These are phyloP conservation scores for Mucor lusitanicus DNA, from an alignment of 371 early-diverging fungal species.

Conservation along the genomic window DNA sequence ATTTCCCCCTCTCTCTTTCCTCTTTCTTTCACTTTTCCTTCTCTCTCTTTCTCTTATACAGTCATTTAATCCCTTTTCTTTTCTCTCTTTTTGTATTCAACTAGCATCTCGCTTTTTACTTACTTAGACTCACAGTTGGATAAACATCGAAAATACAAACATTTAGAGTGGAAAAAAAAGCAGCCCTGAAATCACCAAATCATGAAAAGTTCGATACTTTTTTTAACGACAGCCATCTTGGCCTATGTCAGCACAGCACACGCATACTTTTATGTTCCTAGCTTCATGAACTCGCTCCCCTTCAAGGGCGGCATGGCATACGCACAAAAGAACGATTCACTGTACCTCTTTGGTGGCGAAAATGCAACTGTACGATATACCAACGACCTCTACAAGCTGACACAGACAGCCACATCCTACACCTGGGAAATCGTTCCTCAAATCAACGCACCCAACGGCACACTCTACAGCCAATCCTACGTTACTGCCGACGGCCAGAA, in stretches of 20 bases:
- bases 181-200: neutral
- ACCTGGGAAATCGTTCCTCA: slow-evolving; percentile 25
- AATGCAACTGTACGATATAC: slow-evolving; percentile 22
- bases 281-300: slow-evolving; percentile 23
- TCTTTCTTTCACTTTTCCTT: neutral
- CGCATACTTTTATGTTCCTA: slow-evolving; percentile 32
- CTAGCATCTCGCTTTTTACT: neutral
- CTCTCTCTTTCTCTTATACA: neutral
- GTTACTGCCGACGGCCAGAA: slow-evolving; percentile 20
- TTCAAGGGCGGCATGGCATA: slow-evolving; percentile 32
- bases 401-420: slow-evolving; percentile 21
- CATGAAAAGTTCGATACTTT: slow-evolving; percentile 10
- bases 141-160: neutral
- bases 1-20: slow-evolving; percentile 4
- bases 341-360: slow-evolving; percentile 37
- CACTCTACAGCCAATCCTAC: slow-evolving; percentile 21
- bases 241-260: slow-evolving; percentile 7
- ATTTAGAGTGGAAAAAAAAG: neutral
- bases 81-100: neutral
- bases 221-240: slow-evolving; percentile 10
- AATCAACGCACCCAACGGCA: slow-evolving; percentile 19
- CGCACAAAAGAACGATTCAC: slow-evolving; percentile 26
- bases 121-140: neutral
- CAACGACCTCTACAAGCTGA: slow-evolving; percentile 27
- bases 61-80: slow-evolving; percentile 5